These are phyloP conservation scores for Triticum turgidum DNA, from an alignment of 176 grass and related monocot species.

Conservation along the genomic window DNA sequence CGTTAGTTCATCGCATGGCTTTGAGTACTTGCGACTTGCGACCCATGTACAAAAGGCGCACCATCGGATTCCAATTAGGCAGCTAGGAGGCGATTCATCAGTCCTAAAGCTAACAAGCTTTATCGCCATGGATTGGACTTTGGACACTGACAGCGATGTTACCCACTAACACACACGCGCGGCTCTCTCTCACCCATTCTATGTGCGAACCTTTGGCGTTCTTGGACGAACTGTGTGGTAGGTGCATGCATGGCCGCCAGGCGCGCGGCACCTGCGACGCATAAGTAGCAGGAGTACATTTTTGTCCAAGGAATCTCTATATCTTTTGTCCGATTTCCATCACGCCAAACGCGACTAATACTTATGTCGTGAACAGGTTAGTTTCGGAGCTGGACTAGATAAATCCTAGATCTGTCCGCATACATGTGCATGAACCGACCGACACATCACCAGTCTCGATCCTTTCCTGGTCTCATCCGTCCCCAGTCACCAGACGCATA, in stretches of 20 bases:
- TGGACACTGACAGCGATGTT: conserved; percentile 12
- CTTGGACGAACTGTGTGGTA: background rate
- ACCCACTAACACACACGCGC: background rate
- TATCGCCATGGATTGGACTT: conserved; percentile 23
- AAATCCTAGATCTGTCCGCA: background rate
- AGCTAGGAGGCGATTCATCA: background rate
- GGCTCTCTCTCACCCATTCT: background rate
- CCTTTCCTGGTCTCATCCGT: background rate
- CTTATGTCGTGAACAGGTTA: background rate
- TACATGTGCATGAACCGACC: background rate
- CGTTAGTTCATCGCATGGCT: background rate
- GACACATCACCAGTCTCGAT: background rate
- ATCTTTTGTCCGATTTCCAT: background rate
- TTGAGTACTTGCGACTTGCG: conserved; percentile 25
- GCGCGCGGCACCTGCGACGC: background rate
- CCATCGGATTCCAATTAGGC: conserved; percentile 5
- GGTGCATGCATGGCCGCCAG: background rate
- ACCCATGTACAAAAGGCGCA: background rate
- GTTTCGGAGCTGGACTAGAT: background rate
- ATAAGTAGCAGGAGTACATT: background rate
- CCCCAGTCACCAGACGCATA: background rate
- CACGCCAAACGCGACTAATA: background rate
- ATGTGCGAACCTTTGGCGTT: background rate
- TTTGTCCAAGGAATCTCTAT: conserved; percentile 29
- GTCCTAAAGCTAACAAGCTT: conserved; percentile 5